A percentile compares a stretch with the other conserved stretches of the same genome.
These are phyloP conservation scores for Cucurbita ficifolia DNA, from an alignment of 306 rosid species.

Conservation along the genomic window DNA sequence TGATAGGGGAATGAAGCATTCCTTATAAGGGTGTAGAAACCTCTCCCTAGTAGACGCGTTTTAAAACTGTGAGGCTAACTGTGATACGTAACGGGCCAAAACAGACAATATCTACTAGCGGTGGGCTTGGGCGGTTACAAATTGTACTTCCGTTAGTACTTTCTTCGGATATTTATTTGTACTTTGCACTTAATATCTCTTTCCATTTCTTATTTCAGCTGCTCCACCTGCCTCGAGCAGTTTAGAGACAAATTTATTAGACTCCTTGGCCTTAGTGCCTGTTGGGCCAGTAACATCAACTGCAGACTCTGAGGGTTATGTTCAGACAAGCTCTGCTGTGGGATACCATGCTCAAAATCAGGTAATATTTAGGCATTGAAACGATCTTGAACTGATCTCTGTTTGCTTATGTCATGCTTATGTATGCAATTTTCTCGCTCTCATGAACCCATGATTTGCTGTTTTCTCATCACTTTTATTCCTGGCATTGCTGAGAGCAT, in stretches of 20 bases:
- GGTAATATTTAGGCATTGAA: slow-evolving; percentile 21
- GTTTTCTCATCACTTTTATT: neutral
- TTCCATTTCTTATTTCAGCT: slow-evolving; percentile 20
- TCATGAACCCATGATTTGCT: neutral
- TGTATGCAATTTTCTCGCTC: neutral
- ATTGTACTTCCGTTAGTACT: no score
- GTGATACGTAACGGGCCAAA: no score
- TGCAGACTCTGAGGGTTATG: slow-evolving; percentile 20
- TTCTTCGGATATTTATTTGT: neutral
- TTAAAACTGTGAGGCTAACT: no score
- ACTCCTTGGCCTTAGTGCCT: slow-evolving; percentile 67
- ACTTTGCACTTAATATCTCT: neutral
- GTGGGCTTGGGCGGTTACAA: neutral
- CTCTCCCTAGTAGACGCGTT: no score
- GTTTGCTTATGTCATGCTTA: neutral
- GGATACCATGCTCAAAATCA: slow-evolving; percentile 37
- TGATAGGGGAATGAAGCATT: no score
- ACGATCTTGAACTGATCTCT: neutral
- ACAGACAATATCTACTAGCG: no score
- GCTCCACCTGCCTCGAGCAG: slow-evolving; percentile 34
- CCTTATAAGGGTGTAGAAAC: no score
- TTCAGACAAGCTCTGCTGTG: slow-evolving; percentile 18
- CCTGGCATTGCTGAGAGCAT: neutral
- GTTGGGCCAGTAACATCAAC: slow-evolving; percentile 27
- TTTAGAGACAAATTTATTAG: slow-evolving; percentile 66